Evolutionary conservation across 2,329 filamentous ascomycete species (phyloP), one percentile per base, ranked within the genome.

Genomic region (Dactylellina drechsleri): DNA sequence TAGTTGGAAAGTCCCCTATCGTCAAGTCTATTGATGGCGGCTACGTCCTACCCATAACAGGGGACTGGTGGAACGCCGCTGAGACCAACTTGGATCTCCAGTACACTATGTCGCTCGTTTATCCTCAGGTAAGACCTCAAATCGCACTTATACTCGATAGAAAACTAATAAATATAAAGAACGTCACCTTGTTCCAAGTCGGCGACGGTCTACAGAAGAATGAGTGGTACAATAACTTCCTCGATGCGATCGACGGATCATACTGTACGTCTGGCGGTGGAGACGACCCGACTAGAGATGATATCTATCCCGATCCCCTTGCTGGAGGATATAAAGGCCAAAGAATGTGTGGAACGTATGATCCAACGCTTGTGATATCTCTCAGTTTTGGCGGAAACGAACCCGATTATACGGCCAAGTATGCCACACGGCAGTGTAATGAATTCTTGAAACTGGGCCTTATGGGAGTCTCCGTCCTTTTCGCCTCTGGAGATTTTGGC

Each of bases 301-400:
- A 81, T 81, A 1, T 84, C 84, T 77, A 79, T 81, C 36, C 81
- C 85, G 68, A 79, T 81, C 0, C 80, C 82, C 12, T 83, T 91
- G 1, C 89, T 89, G 0, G 85, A 87, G 58, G 86, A 88, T 26
- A 85, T 91, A 79, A 86, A 84, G 65, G 83, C 84, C 76, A 82
- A 80, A 4, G 75, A 80, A 70, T 84, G 83, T 71, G 82, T 81
- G 2, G 81, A 7, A 59, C 47, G 0, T 75, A 75, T 36, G 71
- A 75, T 1, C 64, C 71, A 0, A 64, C 71, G 3, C 45, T 75
- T 1, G 71, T 75, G 6, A 20, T 75, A 8, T 75, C 71, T 7
- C 88, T 87, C 15, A 90, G 88, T 0, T 91, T 91, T 80, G 89
- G 88, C 53, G 88, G 91, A 71, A 85, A 87, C 61, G 90, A 91